Base-by-base conservation (phyloP, 192 early-diverging fungal species). In the Coemansia sp. region DNA sequence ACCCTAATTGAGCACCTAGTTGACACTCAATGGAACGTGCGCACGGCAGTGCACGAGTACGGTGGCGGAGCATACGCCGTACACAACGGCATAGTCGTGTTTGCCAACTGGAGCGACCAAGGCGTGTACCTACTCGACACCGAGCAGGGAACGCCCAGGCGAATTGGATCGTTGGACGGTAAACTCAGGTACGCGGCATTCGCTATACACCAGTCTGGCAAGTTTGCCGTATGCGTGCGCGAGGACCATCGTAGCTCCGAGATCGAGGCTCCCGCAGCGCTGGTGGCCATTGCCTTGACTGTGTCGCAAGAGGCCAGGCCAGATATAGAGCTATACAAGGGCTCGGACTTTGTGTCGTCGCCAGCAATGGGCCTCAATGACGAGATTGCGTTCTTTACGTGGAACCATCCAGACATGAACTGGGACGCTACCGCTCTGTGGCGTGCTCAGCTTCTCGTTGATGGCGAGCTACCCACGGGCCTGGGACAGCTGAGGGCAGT, bases 351-450 rank as follows among this genome's bases (percentile, higher is more conserved):
- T 76, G 92, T 91, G 50, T 75, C 88, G 2, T 69, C 78, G 29
- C 89, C 91, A 23, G 84, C 86, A 5, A 75, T 93, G 68, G 86
- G 82, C 62, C 62, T 34, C n/a, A 75, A 83, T 9, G 64, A 58
- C 25, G 70, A 86, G 48, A 68, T 92, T 62, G 86, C 86, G 8
- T 93, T 88, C 70, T 78, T 87, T 38, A 77, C 87, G 5, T 93
- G 91, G 93, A 75, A 85, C 62, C 89, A 92, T 41, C 91, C 90
- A 0, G 86, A 87, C 69, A 93, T 94, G 93, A 90, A 87, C 55
- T 93, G 93, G 92, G 89, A 91, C 63, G 85, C 80, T 39, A 91
- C 92, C 1, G 74, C 77, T 32, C 73, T 93, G 25, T 77, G 85
- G 66, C 73, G 84, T 41, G 86, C 76, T 25, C 53, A 64, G 17